Evolutionary conservation across 2,329 filamentous ascomycete species (phyloP), one percentile per base, ranked within the genome.

Genomic region (Penicillium sp.): DNA sequence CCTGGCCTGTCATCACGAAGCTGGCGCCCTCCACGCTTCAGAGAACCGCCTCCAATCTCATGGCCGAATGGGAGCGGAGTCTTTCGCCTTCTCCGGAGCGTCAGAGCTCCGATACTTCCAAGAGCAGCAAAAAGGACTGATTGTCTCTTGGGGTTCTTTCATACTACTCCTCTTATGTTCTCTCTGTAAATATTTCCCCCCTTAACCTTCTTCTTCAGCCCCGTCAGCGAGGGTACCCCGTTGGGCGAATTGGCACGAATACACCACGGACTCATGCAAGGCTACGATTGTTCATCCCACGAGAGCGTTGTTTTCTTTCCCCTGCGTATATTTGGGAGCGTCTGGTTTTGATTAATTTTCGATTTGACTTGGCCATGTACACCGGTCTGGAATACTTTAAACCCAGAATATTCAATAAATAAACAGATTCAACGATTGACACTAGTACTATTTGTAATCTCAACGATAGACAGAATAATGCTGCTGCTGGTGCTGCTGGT

Each of bases 61-160:
- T 97, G 84, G 88, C 86, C 58, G 91, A 96, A 68, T 96, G 91
- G 90, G 93, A 97, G 75, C 90, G 85, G 70, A 89, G 84, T 59
- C 76, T 92, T 12, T 84, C 82, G 2, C 79, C 84, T 27, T 76
- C 81, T 1, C 64, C 71, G 3, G 68, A 69, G 26, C 56, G 62
- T 26, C 58, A 56, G 34, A 42, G 48, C 29, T 62, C 59, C 26
- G 39, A 18, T 29, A 54, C 56, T 27, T 56, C 54, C 26, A 70
- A 70, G 48, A 64, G 63, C 46, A 62, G 60, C 58, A 70, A 70
- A 54, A 66, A 62, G 40, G 67, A 71, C 52, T 71, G 53, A 62
- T 56, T 51, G 41, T 52, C 51, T 44, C 37, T 43, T 48, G 32
- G n/a, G 27, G 18, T 53, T 44, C 23, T 32, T 12, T 37, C 43